These are phyloP conservation scores for Fusarium coicis DNA, from an alignment of 2,329 filamentous ascomycete genomes.

Conservation along the genomic window DNA sequence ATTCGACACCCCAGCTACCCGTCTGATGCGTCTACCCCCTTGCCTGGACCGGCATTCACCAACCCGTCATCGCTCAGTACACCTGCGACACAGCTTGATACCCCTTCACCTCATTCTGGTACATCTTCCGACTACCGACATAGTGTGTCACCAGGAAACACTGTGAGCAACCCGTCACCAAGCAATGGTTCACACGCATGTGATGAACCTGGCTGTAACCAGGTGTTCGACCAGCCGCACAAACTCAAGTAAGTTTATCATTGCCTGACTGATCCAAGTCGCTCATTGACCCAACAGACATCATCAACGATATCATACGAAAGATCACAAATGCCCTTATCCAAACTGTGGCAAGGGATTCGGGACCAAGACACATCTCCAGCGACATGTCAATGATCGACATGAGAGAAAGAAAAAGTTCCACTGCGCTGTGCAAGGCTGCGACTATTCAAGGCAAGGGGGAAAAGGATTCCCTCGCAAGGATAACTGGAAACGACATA, in stretches of 20 bases:
- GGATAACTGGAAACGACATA: slow-evolving; percentile 72
- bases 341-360: slow-evolving; percentile 65
- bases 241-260: slow-evolving; percentile 64
- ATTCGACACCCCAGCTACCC: slow-evolving; percentile 49
- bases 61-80: slow-evolving; percentile 57
- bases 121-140: slow-evolving; percentile 50
- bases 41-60: slow-evolving; percentile 52
- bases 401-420: slow-evolving; percentile 70
- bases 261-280: background rate
- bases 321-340: slow-evolving; percentile 67
- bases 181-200: slow-evolving; percentile 48
- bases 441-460: slow-evolving; percentile 65
- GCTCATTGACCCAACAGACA: slow-evolving; percentile 53
- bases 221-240: slow-evolving; percentile 66
- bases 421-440: slow-evolving; percentile 65
- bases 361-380: slow-evolving; percentile 70
- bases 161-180: slow-evolving; percentile 42
- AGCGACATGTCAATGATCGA: slow-evolving; percentile 71
- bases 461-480: slow-evolving; percentile 70
- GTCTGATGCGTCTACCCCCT: slow-evolving; percentile 57
- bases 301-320: slow-evolving; percentile 69
- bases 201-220: slow-evolving; percentile 52
- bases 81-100: slow-evolving; percentile 59
- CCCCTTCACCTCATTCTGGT: slow-evolving; percentile 54
- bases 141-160: slow-evolving; percentile 50